Conservation (phyloP, 2,329 filamentous ascomycete genomes). For the Anisogramma anomala region DNA sequence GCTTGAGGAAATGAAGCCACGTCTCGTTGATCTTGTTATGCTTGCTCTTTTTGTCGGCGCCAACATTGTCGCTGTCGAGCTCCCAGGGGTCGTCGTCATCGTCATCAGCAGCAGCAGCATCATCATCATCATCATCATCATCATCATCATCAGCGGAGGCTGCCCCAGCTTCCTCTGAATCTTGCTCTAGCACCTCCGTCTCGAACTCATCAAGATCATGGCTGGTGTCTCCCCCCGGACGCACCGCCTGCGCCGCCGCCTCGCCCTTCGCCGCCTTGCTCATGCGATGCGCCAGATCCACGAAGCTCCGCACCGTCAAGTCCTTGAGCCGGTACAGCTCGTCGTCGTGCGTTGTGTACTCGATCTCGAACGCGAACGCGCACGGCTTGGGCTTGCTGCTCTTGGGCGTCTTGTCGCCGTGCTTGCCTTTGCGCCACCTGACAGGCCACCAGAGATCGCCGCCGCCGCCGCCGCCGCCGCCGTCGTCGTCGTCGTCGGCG, state of each 20-base stretch:
- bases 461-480: slow-evolving; percentile 1
- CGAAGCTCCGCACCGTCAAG: slow-evolving; percentile 70
- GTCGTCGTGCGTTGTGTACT: slow-evolving; percentile 78
- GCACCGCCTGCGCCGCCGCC: slow-evolving; percentile 4
- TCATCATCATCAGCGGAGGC: slow-evolving; percentile 21
- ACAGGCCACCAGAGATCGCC: slow-evolving; percentile 17
- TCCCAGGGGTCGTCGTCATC: slow-evolving; percentile 20
- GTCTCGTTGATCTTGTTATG: slow-evolving; percentile 49
- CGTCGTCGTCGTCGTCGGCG: neutral
- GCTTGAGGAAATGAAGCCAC: slow-evolving; percentile 66
- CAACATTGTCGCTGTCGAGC: slow-evolving; percentile 18
- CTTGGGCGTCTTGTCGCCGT: slow-evolving; percentile 45
- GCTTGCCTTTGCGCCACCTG: slow-evolving; percentile 54
- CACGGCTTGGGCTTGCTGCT: slow-evolving; percentile 44
- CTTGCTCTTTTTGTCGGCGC: slow-evolving; percentile 35
- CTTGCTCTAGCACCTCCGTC: slow-evolving; percentile 7
- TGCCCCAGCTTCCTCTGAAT: slow-evolving; percentile 17
- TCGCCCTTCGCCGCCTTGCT: slow-evolving; percentile 35
- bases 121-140: no score
- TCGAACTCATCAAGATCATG: slow-evolving; percentile 11
- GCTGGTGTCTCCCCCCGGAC: slow-evolving; percentile 8
- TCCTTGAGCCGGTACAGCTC: slow-evolving; percentile 64
- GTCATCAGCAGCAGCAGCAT: no score
- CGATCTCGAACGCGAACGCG: slow-evolving; percentile 63
- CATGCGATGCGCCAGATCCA: slow-evolving; percentile 71